These are phyloP conservation scores for Sphaerulina vaccinii DNA, from an alignment of 2,329 filamentous ascomycete genomes.

Conservation along the genomic window DNA sequence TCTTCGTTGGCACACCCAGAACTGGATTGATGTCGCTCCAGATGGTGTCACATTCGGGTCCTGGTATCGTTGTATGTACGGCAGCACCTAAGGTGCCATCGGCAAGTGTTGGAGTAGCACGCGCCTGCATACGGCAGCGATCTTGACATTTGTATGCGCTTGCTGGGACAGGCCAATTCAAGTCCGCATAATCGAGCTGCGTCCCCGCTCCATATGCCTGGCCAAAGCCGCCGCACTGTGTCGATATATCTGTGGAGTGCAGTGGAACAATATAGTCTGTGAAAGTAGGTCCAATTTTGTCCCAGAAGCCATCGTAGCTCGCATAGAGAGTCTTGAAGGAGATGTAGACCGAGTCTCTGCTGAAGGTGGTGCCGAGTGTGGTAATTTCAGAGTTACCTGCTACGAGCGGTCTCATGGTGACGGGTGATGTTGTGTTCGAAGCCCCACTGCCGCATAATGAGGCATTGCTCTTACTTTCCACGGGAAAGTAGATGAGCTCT, in stretches of 20 bases:
- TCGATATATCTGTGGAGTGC: conserved; percentile 19
- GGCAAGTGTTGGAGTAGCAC: not conserved
- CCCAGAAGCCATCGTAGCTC: conserved; percentile 15
- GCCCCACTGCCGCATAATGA: too few relatives aligned
- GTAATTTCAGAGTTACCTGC: conserved; percentile 7
- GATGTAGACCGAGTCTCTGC: conserved; percentile 24
- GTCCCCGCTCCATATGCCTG: too few relatives aligned
- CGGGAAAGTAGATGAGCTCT: conserved; percentile 30
- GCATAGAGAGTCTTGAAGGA: conserved; percentile 29
- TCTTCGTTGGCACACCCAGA: conserved; percentile 24
- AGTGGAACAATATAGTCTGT: conserved; percentile 24
- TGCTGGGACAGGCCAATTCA: conserved; percentile 31
- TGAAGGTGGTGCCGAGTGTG: conserved; percentile 27
- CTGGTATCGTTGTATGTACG: too few relatives aligned
- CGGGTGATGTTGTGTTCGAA: not conserved
- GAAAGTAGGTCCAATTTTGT: conserved; percentile 25
- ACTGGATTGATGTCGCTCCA: conserved; percentile 28
- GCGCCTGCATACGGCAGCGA: conserved; percentile 1
- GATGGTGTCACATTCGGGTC: conserved; percentile 21
- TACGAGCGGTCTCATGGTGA: conserved; percentile 11
- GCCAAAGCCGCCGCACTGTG: conserved; percentile 23
- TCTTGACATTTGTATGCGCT: conserved; percentile 29
- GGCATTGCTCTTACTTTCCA: conserved; percentile 12
- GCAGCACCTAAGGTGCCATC: not conserved
- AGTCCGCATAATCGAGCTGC: conserved; percentile 26